Conservation (phyloP, 1,139 yeast species). For the Yamadazyma triangularis region DNA sequence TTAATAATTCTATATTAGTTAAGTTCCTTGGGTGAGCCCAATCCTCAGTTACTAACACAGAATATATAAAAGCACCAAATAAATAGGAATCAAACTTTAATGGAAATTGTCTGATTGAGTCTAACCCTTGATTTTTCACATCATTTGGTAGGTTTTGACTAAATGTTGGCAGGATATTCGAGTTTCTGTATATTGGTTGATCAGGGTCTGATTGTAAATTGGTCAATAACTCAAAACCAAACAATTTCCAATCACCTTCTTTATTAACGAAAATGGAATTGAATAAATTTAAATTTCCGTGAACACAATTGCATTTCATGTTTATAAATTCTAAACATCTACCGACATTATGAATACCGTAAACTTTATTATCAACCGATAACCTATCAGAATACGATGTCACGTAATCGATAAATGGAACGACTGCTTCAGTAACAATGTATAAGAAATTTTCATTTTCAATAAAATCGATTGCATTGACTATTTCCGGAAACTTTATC, state of each 20-base stretch:
- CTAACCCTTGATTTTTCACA: conserved; percentile 33
- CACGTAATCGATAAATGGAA: conserved; percentile 47
- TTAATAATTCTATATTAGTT: not conserved
- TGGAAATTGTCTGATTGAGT: conserved; percentile 32
- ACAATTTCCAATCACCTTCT: conserved; percentile 80
- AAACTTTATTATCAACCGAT: conserved; percentile 22
- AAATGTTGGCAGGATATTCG: conserved; percentile 12
- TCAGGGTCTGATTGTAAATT: conserved; percentile 48
- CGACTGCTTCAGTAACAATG: conserved; percentile 72
- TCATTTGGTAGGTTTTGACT: conserved; percentile 22
- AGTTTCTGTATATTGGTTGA: conserved; percentile 37
- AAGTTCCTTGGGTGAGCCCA: not conserved
- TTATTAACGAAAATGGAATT: conserved; percentile 58
- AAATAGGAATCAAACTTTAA: conserved; percentile 60
- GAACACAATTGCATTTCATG: conserved; percentile 57
- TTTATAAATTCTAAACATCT: conserved; percentile 60
- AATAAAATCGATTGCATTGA: conserved; percentile 63
- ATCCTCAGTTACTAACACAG: not conserved
- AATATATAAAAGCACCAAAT: conserved; percentile 34
- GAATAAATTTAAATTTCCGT: conserved; percentile 52
- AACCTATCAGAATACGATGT: not conserved
- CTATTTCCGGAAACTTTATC: conserved; percentile 74
- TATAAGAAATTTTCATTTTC: conserved; percentile 62
- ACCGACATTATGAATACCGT: conserved; percentile 58
- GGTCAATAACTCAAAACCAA: conserved; percentile 75